A percentile compares a stretch with the other conserved stretches of the same genome.
phyloP scores from a whole-genome alignment of 2,329 filamentous ascomycete genomes.

The Beauveria pseudobassiana region DNA sequence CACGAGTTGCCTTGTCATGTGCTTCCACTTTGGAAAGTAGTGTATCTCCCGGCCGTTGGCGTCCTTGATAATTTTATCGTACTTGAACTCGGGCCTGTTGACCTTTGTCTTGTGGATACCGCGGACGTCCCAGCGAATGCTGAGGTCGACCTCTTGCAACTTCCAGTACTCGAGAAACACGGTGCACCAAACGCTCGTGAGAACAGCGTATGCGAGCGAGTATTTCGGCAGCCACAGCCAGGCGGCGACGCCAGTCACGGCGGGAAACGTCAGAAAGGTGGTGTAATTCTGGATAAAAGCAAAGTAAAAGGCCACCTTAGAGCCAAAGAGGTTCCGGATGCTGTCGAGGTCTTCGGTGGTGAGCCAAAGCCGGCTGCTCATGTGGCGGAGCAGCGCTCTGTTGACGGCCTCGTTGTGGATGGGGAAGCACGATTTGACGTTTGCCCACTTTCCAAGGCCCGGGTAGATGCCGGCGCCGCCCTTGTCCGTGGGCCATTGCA shows the following conservation, averaged over 20 bases:
- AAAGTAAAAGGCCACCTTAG: constrained; percentile 70
- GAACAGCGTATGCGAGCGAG: constrained; percentile 60
- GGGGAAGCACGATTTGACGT: constrained; percentile 54
- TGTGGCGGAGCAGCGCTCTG: constrained; percentile 46
- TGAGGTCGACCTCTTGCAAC: constrained; percentile 63
- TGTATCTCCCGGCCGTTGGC: constrained; percentile 54
- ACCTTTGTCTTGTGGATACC: constrained; percentile 60
- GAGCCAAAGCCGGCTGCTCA: constrained; percentile 46
- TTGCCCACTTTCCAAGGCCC: constrained; percentile 48
- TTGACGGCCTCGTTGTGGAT: constrained; percentile 53
- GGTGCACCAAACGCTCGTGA: constrained; percentile 62
- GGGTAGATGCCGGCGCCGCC: constrained; percentile 59
- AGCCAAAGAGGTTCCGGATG: constrained; percentile 55
- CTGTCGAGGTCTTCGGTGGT: constrained; percentile 45
- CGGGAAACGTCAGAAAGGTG: constrained; percentile 61
- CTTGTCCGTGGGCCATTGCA: constrained; percentile 48
- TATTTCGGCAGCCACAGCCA: constrained; percentile 65
- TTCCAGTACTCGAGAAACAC: constrained; percentile 78
- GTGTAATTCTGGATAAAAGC: constrained; percentile 76
- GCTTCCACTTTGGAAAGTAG: constrained; percentile 58
- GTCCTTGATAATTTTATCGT: constrained; percentile 55
- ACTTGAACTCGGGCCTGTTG: constrained; percentile 56
- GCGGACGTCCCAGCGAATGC: constrained; percentile 64
- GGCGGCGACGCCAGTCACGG: constrained; percentile 57
- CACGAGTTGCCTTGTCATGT: constrained; percentile 57